Evolutionary conservation across 441 rosid genomes (phyloP).

Genomic region (Hura crepitans): DNA sequence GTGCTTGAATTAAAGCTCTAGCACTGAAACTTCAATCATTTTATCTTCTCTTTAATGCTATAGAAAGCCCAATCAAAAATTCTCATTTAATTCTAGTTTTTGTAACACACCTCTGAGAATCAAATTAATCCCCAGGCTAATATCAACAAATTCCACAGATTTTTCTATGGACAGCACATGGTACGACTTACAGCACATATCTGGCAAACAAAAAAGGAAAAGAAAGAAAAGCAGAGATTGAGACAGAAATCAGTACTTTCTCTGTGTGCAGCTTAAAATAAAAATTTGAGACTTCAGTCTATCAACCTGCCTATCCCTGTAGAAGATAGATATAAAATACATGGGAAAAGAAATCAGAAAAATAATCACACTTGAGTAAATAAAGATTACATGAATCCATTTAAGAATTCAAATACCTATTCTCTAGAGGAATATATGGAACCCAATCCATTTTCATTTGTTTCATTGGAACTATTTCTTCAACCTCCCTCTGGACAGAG

Average conservation of each 20-base stretch:
- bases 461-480: constrained; percentile 95
- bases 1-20: too few species aligned
- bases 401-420: constrained; percentile 47
- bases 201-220: background rate
- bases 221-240: background rate
- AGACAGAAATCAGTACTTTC: constrained; percentile 46
- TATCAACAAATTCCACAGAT: background rate
- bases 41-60: background rate
- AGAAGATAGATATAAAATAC: constrained; percentile 21
- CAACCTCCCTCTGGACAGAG: constrained; percentile 85
- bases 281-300: constrained; percentile 65
- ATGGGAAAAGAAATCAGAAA: background rate
- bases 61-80: background rate
- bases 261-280: constrained; percentile 73
- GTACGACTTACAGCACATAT: background rate
- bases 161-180: background rate
- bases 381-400: constrained; percentile 17
- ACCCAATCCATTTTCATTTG: constrained; percentile 99
- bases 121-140: background rate
- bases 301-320: constrained; percentile 77
- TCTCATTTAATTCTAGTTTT: background rate
- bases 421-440: constrained; percentile 83
- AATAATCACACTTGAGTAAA: background rate
- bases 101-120: background rate
- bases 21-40: too few species aligned